These are phyloP conservation scores for Carex arenaria DNA, from an alignment of 202 grass and related monocot genomes.

Conservation along the genomic window DNA sequence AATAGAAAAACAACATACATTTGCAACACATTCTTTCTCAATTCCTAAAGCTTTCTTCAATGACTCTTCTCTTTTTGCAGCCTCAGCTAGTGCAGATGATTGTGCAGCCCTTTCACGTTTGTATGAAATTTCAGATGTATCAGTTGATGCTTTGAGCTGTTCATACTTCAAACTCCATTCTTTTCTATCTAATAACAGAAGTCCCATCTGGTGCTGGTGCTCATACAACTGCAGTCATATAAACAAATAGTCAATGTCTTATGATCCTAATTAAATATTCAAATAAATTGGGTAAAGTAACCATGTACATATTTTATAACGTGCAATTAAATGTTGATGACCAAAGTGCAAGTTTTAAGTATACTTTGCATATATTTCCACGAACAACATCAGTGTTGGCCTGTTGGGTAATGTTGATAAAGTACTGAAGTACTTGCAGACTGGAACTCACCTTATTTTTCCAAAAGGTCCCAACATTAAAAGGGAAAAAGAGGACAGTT, in stretches of 20 bases:
- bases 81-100: constrained; percentile 58
- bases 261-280: background rate
- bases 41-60: constrained; percentile 66
- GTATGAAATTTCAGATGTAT: constrained; percentile 47
- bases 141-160: constrained; percentile 59
- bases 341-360: background rate
- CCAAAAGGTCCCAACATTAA: background rate
- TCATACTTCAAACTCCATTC: constrained; percentile 60
- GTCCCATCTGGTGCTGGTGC: constrained; percentile 79
- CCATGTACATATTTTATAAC: background rate
- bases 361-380: background rate
- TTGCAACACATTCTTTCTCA: constrained; percentile 76
- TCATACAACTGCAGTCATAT: constrained; percentile 55
- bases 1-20: constrained; percentile 40
- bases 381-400: background rate
- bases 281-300: background rate
- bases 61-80: constrained; percentile 56
- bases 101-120: constrained; percentile 60
- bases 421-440: background rate
- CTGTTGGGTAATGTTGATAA: background rate
- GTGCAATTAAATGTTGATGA: background rate
- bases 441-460: background rate
- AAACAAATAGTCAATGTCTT: background rate
- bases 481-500: background rate
- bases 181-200: constrained; percentile 73